These are phyloP conservation scores for Plasmodium fragile DNA, from an alignment of 169 alveolate species.

Conservation along the genomic window DNA sequence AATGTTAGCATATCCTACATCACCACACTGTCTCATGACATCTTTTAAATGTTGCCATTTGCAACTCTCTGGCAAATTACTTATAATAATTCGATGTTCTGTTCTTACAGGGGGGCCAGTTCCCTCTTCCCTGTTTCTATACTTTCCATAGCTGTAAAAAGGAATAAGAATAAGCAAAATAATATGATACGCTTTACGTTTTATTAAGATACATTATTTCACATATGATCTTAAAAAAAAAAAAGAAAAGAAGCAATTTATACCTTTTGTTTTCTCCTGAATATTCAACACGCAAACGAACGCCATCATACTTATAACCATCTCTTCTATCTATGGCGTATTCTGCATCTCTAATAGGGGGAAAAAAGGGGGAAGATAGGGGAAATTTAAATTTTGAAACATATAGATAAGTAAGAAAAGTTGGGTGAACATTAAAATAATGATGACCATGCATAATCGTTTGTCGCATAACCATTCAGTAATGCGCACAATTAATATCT, in stretches of 20 bases:
- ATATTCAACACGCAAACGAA: conserved; percentile 86
- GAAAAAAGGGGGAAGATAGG: not conserved
- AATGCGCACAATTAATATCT: conserved; percentile 2
- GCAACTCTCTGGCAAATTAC: conserved; percentile 86
- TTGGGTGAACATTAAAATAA: conserved; percentile 20
- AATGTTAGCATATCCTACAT: conserved; percentile 87
- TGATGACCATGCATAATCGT: not conserved
- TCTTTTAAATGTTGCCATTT: conserved; percentile 90
- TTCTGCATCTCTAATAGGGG: conserved; percentile 80
- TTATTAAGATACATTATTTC: not conserved
- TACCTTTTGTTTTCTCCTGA: conserved; percentile 80
- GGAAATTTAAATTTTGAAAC: conserved; percentile 25
- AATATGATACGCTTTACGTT: not conserved
- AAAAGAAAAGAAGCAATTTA: not conserved
- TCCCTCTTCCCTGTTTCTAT: conserved; percentile 69
- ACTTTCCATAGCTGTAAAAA: conserved; percentile 64
- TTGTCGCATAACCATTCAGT: not conserved
- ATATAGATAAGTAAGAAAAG: conserved; percentile 8
- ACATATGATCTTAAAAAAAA: not conserved
- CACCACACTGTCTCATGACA: conserved; percentile 87
- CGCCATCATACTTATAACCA: conserved; percentile 79
- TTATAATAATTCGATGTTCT: conserved; percentile 82
- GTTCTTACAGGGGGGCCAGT: conserved; percentile 80
- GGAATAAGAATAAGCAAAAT: conserved; percentile 1
- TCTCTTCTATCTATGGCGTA: conserved; percentile 85